Evolutionary conservation across 768 basidiomycete species (phyloP), one percentile per base, ranked within the genome.

Genomic region (Rhizopogon vinicolor): DNA sequence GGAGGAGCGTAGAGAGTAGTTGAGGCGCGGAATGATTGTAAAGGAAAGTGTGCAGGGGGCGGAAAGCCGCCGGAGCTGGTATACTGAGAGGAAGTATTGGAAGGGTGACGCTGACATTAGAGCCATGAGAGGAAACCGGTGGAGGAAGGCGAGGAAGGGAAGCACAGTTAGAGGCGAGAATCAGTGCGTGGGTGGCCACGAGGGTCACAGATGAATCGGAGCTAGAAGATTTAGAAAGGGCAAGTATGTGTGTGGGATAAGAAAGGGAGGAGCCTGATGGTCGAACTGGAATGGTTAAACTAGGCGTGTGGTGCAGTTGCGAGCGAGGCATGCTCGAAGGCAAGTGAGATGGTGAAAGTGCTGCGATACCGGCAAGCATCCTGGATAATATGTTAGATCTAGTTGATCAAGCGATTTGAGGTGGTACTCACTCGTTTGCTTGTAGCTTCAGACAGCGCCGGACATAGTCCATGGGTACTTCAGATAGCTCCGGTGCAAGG

Each of bases 151-250:
- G 68, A 1, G 86, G 83, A 6, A 91, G 76, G 42, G 79, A 75
- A 16, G 88, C 72, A 65, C 87, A 92, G 63, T 88, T 77, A 0
- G 85, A 75, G 7, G 85, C 85, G 52, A 92, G 77, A 42, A 91
- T 75, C 51, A 89, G 69, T 35, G 82, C 81, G 69, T 93, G 90
- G 10, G 82, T 78, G 5, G 91, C 85, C 60, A 80, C 85, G 51
- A 91, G 74, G 9, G 77, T 62, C 6, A 60, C 58, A n/a, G 71
- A 65, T 44, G 73, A 59, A 54, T 72, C 68, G 13, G 68, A 61
- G 28, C 59, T 57, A 53, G 59, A 67, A 48, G 64, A 60, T 58
- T 50, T 67, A 1, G 56, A 65, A 46, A 85, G 65, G 16, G 82
- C 84, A 19, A 86, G 67, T 60, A 81, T 71, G 61, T 86, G 84